Percentiles rank a stretch among this genome's conserved stretches.
phyloP scores from a whole-genome alignment of 2,329 filamentous ascomycete species.

The Epichloe festucae region DNA sequence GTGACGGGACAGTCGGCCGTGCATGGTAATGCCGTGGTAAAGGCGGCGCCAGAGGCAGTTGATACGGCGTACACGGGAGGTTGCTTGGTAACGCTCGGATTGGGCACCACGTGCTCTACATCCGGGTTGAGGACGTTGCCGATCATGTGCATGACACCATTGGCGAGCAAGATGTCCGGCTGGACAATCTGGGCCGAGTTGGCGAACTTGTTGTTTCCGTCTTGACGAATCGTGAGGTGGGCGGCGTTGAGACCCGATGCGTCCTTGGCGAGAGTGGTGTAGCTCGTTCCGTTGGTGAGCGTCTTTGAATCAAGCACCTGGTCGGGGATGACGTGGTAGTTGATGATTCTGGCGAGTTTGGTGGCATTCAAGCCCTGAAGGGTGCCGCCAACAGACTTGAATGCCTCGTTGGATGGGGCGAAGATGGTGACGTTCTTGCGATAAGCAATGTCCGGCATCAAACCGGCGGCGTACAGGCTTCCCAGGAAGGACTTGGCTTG shows the following conservation, averaged over 20 bases:
- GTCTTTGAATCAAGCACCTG: constrained; percentile 37
- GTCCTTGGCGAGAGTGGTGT: constrained; percentile 22
- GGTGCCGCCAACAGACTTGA: constrained; percentile 41
- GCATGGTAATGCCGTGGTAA: constrained; percentile 30
- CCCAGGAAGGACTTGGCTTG: constrained; percentile 27
- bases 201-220: constrained; percentile 33
- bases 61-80: constrained; percentile 41
- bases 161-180: constrained; percentile 40
- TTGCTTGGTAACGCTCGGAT: constrained; percentile 27
- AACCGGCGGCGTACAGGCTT: constrained; percentile 17
- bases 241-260: constrained; percentile 28
- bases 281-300: constrained; percentile 19
- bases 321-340: constrained; percentile 52
- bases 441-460: constrained; percentile 28
- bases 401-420: constrained; percentile 47
- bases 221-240: constrained; percentile 23
- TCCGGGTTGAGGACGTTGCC: constrained; percentile 38
- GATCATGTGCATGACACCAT: constrained; percentile 45
- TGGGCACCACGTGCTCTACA: constrained; percentile 20
- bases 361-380: constrained; percentile 31
- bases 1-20: constrained; percentile 25
- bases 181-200: constrained; percentile 41
- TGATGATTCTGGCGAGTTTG: constrained; percentile 38
- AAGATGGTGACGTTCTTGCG: constrained; percentile 45
- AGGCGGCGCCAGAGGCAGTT: constrained; percentile 27